These are phyloP conservation scores for Paramecium primaurelia DNA, from an alignment of 73 alveolate genomes.

Conservation along the genomic window DNA sequence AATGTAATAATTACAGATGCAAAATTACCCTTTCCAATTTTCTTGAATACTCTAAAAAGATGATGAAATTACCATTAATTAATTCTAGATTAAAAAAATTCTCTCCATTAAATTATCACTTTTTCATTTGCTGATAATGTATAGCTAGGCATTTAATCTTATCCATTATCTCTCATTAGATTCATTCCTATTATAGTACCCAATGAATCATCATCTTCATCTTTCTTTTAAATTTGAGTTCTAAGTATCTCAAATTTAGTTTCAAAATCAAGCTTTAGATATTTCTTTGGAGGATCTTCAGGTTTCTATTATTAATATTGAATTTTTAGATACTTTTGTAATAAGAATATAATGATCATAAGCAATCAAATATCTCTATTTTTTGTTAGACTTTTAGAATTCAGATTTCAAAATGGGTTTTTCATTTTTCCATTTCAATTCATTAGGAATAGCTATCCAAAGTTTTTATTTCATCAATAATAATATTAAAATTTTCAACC, in stretches of 20 bases:
- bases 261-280: background rate
- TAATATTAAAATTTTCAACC: background rate
- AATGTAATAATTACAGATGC: background rate
- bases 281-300: background rate
- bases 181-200: conserved; percentile 10
- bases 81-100: background rate
- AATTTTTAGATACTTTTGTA: background rate
- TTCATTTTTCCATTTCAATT: conserved; percentile 35
- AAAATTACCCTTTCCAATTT: conserved; percentile 41
- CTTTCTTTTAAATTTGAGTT: background rate
- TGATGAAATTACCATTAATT: conserved; percentile 51
- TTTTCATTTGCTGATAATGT: background rate
- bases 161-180: background rate
- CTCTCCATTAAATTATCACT: background rate
- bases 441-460: conserved; percentile 24
- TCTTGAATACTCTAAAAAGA: conserved; percentile 7
- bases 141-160: background rate
- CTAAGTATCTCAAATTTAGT: background rate
- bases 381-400: background rate
- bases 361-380: background rate
- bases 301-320: background rate
- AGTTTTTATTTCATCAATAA: conserved; percentile 9
- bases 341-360: background rate
- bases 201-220: conserved; percentile 35
- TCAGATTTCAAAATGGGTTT: background rate